Evolutionary conservation across 495 filamentous ascomycete genomes (phyloP).

Genomic region (Daldinia concentrica): DNA sequence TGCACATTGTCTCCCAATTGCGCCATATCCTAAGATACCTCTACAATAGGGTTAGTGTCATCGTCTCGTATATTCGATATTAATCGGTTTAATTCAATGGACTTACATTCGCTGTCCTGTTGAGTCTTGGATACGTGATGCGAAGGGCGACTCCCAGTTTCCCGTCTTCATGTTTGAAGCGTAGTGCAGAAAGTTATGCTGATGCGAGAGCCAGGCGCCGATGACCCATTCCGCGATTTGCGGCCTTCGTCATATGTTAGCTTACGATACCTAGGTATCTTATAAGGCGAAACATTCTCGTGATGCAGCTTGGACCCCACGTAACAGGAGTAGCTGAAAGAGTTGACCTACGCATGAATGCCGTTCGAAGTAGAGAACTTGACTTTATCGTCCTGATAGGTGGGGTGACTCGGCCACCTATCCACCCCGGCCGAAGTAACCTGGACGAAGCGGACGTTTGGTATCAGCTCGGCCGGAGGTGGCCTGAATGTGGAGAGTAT

Average conservation of each 20-base stretch:
- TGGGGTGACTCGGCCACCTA: constrained; percentile 42
- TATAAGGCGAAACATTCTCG: background rate
- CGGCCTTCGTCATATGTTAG: constrained; percentile 37
- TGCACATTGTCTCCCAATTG: constrained; percentile 71
- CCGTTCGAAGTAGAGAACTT: constrained; percentile 49
- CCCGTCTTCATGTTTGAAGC: constrained; percentile 29
- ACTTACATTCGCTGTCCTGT: constrained; percentile 49
- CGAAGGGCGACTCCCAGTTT: constrained; percentile 29
- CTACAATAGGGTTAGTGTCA: constrained; percentile 13
- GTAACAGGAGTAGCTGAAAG: background rate
- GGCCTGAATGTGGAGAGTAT: constrained; percentile 34
- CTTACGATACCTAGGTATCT: background rate
- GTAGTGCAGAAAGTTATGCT: constrained; percentile 46
- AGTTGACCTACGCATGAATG: constrained; percentile 27
- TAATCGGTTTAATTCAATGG: too few relatives aligned
- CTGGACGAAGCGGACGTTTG: constrained; percentile 48
- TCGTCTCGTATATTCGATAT: background rate
- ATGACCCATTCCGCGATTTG: constrained; percentile 60
- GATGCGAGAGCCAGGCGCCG: constrained; percentile 49
- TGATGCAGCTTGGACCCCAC: background rate
- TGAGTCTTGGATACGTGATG: constrained; percentile 39
- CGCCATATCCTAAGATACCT: constrained; percentile 55
- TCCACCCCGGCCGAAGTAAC: constrained; percentile 48
- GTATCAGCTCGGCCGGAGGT: constrained; percentile 37
- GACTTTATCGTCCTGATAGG: constrained; percentile 43